Evolutionary conservation across 257 asterid genomes (phyloP).

Genomic region (Asclepias syriaca): DNA sequence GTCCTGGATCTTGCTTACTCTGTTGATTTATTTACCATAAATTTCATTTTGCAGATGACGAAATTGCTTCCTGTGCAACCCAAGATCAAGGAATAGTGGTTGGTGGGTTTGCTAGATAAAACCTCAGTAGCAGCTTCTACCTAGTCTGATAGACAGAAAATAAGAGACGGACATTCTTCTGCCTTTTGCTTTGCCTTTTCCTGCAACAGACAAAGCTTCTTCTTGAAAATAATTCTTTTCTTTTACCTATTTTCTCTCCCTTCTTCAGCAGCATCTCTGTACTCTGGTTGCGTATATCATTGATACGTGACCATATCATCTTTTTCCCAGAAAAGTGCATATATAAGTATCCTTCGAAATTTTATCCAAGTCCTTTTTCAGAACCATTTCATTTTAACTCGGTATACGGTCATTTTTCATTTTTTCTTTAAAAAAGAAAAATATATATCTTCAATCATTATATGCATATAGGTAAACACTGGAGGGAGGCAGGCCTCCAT

Average conservation of each 20-base stretch:
- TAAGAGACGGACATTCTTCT: neutral
- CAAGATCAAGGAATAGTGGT: neutral
- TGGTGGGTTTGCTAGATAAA: neutral
- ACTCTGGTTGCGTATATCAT: neutral
- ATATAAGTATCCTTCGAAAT: neutral
- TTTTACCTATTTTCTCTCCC: neutral
- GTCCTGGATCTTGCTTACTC: neutral
- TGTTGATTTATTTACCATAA: neutral
- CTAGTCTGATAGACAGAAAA: neutral
- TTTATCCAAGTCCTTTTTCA: neutral
- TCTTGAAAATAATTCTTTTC: neutral
- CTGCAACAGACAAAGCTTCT: neutral
- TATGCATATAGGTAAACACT: no score
- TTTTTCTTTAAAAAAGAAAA: no score
- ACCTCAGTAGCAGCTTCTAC: neutral
- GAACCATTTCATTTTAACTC: neutral
- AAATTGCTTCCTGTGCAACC: neutral
- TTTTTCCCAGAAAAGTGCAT: neutral
- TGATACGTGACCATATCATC: neutral
- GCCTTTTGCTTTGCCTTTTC: neutral
- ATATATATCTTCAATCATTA: no score
- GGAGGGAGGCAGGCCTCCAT: no score
- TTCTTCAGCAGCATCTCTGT: neutral
- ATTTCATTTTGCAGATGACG: neutral
- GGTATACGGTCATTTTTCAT: no score